These are phyloP conservation scores for Rhizopus delemar DNA, from an alignment of 371 early-diverging fungal species.

Conservation along the genomic window DNA sequence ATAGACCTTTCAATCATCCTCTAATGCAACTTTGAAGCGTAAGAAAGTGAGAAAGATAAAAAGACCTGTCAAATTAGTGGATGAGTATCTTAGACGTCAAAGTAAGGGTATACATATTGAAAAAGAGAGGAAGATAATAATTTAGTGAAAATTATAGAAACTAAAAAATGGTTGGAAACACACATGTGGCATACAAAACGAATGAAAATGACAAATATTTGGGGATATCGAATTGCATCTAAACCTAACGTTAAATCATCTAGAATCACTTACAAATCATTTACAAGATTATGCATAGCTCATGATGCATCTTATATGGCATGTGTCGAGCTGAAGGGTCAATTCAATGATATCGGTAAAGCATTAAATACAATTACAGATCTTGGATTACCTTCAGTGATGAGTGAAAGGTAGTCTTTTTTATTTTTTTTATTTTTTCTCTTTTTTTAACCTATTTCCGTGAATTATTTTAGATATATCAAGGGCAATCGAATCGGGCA, in stretches of 20 bases:
- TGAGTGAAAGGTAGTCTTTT: conserved; percentile 55
- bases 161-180: conserved; percentile 93
- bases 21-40: conserved; percentile 1
- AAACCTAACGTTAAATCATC: conserved; percentile 85
- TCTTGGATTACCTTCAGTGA: conserved; percentile 61
- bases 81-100: conserved; percentile 62
- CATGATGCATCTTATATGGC: conserved; percentile 85
- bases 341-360: conserved; percentile 38
- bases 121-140: background rate
- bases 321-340: conserved; percentile 73
- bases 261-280: conserved; percentile 74
- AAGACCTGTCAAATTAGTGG: conserved; percentile 43
- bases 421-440: background rate
- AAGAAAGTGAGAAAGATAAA: conserved; percentile 38
- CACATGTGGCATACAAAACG: conserved; percentile 98
- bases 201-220: conserved; percentile 89
- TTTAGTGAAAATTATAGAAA: conserved; percentile 30
- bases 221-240: conserved; percentile 83
- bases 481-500: conserved; percentile 65
- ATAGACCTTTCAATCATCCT: conserved; percentile 20
- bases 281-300: conserved; percentile 67
- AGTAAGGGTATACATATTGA: conserved; percentile 25
- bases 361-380: conserved; percentile 64
- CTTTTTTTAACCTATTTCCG: too few relatives aligned
- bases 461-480: conserved; percentile 43